These are phyloP conservation scores for Alternaria arborescens DNA, from an alignment of 2,329 filamentous ascomycete genomes.

Conservation along the genomic window DNA sequence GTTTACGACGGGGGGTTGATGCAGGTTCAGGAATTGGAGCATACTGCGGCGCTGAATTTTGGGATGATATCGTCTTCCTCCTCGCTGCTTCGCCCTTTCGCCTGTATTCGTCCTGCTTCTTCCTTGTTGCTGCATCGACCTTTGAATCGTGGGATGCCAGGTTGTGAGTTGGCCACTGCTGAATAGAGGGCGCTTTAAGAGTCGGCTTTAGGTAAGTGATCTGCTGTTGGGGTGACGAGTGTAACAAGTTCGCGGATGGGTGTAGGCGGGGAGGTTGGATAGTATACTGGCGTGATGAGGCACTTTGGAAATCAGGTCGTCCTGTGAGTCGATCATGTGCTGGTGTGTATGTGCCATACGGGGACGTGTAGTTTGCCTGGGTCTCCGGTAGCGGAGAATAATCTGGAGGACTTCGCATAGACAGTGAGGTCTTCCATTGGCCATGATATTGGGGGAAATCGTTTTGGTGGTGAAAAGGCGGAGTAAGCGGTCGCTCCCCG, in stretches of 20 bases:
- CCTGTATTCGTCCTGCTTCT: conserved; percentile 13
- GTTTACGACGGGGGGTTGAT: conserved; percentile 2
- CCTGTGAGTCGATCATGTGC: not conserved
- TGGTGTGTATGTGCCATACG: not conserved
- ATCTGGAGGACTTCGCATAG: not conserved
- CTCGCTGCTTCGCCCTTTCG: conserved; percentile 4
- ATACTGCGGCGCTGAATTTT: not conserved
- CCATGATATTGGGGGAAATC: not conserved
- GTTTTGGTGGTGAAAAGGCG: conserved; percentile 7
- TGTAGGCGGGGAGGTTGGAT: not conserved
- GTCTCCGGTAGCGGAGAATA: too few species aligned
- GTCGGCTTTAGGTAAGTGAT: not conserved
- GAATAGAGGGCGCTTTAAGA: conserved; percentile 9
- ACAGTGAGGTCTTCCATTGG: not conserved
- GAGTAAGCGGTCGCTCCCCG: conserved; percentile 4
- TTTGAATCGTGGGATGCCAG: conserved; percentile 8
- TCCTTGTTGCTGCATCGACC: not conserved
- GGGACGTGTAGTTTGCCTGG: not conserved
- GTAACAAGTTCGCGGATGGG: not conserved
- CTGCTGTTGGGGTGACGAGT: not conserved
- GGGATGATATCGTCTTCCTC: not conserved
- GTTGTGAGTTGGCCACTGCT: conserved; percentile 27
- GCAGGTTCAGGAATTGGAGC: not conserved
- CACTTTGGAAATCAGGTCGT: not conserved
- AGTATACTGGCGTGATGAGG: not conserved